Conservation (phyloP, 2,329 filamentous ascomycete species). For the Aspergillus puulaauensis region DNA sequence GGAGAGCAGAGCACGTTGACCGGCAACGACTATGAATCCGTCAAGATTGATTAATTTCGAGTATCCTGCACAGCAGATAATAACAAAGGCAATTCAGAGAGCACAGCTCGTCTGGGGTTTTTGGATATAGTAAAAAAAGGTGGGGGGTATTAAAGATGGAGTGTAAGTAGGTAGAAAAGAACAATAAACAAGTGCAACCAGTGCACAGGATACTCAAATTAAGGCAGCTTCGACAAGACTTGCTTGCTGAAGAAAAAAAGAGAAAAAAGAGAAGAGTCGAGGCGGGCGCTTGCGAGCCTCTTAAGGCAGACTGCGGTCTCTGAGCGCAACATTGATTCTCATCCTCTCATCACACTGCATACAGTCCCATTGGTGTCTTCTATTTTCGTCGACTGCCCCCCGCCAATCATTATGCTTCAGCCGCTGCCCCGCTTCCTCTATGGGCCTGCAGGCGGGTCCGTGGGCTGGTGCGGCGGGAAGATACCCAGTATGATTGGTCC, state of each 20-base stretch:
- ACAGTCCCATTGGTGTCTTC: background rate
- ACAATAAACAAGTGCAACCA: conserved; percentile 43
- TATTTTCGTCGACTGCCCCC: conserved; percentile 3
- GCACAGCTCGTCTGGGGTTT: conserved; percentile 38
- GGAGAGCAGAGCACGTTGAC: conserved; percentile 29
- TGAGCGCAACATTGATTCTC: conserved; percentile 1
- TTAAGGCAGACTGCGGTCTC: conserved; percentile 11
- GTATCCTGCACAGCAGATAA: conserved; percentile 29
- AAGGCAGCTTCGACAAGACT: conserved; percentile 44
- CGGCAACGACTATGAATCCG: conserved; percentile 30
- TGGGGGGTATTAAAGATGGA: conserved; percentile 4
- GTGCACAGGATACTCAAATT: conserved; percentile 45
- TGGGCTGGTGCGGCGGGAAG: conserved; percentile 11
- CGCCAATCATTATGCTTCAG: background rate
- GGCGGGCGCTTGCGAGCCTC: conserved; percentile 20
- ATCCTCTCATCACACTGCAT: conserved; percentile 13
- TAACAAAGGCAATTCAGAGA: conserved; percentile 31
- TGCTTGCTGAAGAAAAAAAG: conserved; percentile 65
- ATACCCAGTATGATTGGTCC: conserved; percentile 3
- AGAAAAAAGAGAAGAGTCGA: conserved; percentile 24
- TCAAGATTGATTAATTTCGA: conserved; percentile 25
- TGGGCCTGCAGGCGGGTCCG: background rate
- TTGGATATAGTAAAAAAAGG: conserved; percentile 22
- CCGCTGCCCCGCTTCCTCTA: background rate
- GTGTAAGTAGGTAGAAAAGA: conserved; percentile 41